Conservation (phyloP, 1,284 basidiomycete species). For the Jaminaea rosea region DNA sequence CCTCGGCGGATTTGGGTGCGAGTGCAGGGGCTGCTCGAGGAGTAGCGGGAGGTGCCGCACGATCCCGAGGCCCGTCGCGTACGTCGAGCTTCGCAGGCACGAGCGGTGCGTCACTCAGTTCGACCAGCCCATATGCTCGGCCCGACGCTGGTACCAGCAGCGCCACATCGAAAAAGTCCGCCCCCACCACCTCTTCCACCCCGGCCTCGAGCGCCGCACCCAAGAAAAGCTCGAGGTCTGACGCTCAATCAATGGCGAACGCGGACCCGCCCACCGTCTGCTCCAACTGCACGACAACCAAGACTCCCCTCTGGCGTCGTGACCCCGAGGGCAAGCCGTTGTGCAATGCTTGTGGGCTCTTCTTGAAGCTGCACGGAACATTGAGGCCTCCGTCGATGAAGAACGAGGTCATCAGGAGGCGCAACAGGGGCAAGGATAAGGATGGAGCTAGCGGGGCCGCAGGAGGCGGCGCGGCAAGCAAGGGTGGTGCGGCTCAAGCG, state of each 20-base stretch:
- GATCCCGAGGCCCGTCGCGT: background rate
- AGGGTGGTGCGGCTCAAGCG: no score
- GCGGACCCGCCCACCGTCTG: slow-evolving; percentile 61
- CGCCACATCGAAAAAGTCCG: background rate
- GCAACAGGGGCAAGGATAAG: slow-evolving; percentile 46
- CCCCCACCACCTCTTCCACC: background rate
- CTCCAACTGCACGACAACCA: slow-evolving; percentile 89
- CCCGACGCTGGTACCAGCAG: no score
- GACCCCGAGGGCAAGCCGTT: slow-evolving; percentile 90
- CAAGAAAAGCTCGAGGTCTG: background rate
- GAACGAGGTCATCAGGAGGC: slow-evolving; percentile 95
- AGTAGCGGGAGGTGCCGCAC: no score
- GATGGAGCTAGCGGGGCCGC: background rate
- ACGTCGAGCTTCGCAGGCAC: background rate
- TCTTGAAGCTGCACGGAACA: slow-evolving; percentile 84
- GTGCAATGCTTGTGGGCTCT: slow-evolving; percentile 52
- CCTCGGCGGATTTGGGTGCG: background rate
- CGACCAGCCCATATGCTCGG: background rate
- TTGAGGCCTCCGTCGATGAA: slow-evolving; percentile 85
- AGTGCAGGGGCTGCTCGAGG: background rate
- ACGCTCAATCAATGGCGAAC: slow-evolving; percentile 15
- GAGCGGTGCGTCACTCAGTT: background rate
- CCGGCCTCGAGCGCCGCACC: no score
- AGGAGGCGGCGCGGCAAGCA: background rate
- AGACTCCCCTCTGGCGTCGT: slow-evolving; percentile 86